Base-by-base conservation (phyloP, 805 yeast species). In the Ogataea wickerhamii region DNA sequence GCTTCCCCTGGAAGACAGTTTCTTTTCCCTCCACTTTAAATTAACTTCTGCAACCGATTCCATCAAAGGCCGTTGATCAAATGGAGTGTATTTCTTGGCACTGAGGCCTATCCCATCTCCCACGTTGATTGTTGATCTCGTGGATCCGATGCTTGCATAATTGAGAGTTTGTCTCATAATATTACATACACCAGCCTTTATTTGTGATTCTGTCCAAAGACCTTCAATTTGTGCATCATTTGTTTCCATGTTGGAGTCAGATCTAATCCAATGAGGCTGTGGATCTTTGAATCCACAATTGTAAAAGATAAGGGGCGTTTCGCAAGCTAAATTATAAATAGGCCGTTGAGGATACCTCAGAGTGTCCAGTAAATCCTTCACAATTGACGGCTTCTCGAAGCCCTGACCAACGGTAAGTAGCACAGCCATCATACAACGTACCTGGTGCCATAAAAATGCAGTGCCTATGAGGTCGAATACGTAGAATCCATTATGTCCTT, bases 361-460 rank as follows among this genome's bases (percentile, higher is more conserved):
- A 1, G 76, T 63, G 51, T 91, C 73, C 30, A 89, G 58, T 41
- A 93, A 63, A 2, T 76, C 71, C 10, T 60, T 58, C 2, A 93
- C 67, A 0, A 87, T 60, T 1, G 60, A 52, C 0, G 87, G 82
- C 0, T 56, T 40, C 58, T 93, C 98, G 16, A 75, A 69, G 12
- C 68, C 67, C 59, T 88, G 95, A 0, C 96, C 98, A 6, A 88
- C 79, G 18, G 83, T 61, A 37, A 93, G 76, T 39, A 93, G 58
- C 8, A 84, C 68, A 0, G 95, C 96, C 66, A 88, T 76, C 93
- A 93, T 93, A 49, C 95, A 88, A 41, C 98, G 74, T 14, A 93
- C 98, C 61, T 93, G 98, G 58, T 93, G 98, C 98, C 98, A 93
- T 39, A 93, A 63, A 51, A 93, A 93, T 6, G 98, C 98, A 1